A percentile compares a stretch with the other conserved stretches of the same genome.
Conservation (phyloP, 148 eudicot genomes). For the Fagopyrum homotropicum region DNA sequence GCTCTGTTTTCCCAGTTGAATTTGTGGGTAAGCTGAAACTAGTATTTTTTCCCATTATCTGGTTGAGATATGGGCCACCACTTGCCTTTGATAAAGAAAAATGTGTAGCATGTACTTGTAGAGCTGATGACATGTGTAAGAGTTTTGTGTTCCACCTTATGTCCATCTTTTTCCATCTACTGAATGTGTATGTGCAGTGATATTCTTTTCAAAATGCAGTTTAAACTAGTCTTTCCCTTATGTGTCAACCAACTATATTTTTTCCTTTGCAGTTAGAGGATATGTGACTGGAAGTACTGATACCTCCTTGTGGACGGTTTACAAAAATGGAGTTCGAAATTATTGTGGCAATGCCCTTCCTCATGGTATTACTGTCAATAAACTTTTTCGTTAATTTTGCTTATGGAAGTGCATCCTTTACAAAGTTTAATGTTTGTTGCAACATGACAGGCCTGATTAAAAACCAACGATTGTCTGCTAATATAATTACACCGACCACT, state of each 20-base stretch:
- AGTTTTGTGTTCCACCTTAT: neutral
- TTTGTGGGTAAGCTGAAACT: constrained; percentile 69
- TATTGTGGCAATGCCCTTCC: constrained; percentile 91
- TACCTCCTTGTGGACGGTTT: constrained; percentile 97
- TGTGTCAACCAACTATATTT: neutral
- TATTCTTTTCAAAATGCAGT: neutral
- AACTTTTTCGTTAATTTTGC: neutral
- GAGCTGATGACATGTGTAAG: neutral
- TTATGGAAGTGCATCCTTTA: neutral
- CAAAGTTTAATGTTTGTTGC: constrained; percentile 6
- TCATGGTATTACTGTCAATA: constrained; percentile 48
- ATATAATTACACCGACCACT: constrained; percentile 92
- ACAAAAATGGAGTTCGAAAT: constrained; percentile 75
- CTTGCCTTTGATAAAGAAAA: neutral
- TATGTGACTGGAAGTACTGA: constrained; percentile 97
- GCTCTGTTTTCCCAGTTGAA: constrained; percentile 93
- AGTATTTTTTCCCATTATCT: neutral
- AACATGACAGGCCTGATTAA: constrained; percentile 62
- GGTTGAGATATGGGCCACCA: neutral
- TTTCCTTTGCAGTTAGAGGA: constrained; percentile 63
- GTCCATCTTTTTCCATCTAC: neutral
- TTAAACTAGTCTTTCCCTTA: neutral
- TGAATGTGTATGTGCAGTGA: neutral
- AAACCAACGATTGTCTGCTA: constrained; percentile 67
- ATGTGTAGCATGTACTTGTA: neutral